These are phyloP conservation scores for Candida quercuum DNA, from an alignment of 805 yeast genomes.

Conservation along the genomic window DNA sequence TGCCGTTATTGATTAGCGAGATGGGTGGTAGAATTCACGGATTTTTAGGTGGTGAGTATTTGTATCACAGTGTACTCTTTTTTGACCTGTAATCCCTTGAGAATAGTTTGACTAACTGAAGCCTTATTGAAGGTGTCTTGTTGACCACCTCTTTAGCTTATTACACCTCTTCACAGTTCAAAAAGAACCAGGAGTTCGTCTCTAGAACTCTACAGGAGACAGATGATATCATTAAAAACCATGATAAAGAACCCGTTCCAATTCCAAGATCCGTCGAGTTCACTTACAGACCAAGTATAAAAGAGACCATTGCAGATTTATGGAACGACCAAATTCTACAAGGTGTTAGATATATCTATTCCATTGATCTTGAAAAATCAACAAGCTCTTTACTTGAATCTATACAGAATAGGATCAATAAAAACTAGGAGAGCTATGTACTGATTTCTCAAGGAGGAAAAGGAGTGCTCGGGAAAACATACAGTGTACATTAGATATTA, in stretches of 20 bases:
- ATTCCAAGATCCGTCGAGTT: constrained; percentile 39
- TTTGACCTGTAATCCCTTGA: not conserved
- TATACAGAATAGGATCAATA: constrained; percentile 2
- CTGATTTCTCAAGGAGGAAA: no score
- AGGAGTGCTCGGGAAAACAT: no score
- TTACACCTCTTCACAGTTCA: constrained; percentile 53
- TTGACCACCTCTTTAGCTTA: constrained; percentile 58
- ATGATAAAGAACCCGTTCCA: constrained; percentile 39
- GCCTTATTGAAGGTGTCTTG: constrained; percentile 33
- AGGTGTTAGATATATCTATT: constrained; percentile 59
- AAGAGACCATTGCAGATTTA: constrained; percentile 65
- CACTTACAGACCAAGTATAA: constrained; percentile 40
- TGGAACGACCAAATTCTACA: constrained; percentile 73
- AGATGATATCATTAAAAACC: constrained; percentile 43
- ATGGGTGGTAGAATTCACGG: constrained; percentile 52
- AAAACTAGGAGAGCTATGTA: not conserved
- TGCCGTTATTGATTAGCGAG: not conserved
- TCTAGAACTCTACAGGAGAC: constrained; percentile 44
- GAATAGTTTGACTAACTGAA: not conserved
- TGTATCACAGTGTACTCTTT: not conserved
- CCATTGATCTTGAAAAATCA: constrained; percentile 41
- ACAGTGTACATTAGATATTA: no score
- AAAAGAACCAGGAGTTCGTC: constrained; percentile 39
- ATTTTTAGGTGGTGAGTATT: constrained; percentile 41
- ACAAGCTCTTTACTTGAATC: constrained; percentile 7